Evolutionary conservation across 2,329 filamentous ascomycete genomes (phyloP), one percentile per base, ranked within the genome.

Genomic region (Ceratocystiopsis minuta): DNA sequence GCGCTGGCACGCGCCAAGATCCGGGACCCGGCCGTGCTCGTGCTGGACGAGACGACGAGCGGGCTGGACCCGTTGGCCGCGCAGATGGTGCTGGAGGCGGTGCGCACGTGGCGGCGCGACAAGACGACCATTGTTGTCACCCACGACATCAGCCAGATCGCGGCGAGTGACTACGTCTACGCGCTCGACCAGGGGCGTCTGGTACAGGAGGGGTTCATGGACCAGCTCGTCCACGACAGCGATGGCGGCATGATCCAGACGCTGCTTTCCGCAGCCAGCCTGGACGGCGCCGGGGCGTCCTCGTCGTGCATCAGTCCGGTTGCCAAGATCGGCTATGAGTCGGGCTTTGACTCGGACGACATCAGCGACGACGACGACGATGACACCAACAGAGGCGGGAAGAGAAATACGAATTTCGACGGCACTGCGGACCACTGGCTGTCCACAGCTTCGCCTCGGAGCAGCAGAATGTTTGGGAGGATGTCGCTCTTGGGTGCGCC

Each of bases 41-140:
- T 96, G 20, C 64, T 96, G 3, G 88, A 96, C 49, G 90, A 96
- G 55, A 75, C 82, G 1, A 94, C 85, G 0, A 90, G 84, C 56
- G 83, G 83, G 0, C 63, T 96, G 11, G 88, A 96, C 51, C 72
- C 77, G n/a, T 65, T 70, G 11, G 87, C 71, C 43, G 71, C 78
- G 46, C 61, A 61, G 0, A 57, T 76, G 13, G 70, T 94, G 34
- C 78, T 93, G 66, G 72, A 80, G 36, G 73, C 77, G 0, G 78
- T 95, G 41, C 69, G 84, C 9, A 54, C 68, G 16, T 95, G 86
- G 88, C 70, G 90, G 17, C 63, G 61, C 33, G 78, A 72, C 0
- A 90, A 83, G 55, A 95, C 87, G 0, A 96, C 88, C 0, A 82
- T 96, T 40, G 75, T 96, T 49, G 88, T 96, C 51, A 95, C 90